Base-by-base conservation (phyloP, 2,329 filamentous ascomycete species). In the Fusarium virguliforme region DNA sequence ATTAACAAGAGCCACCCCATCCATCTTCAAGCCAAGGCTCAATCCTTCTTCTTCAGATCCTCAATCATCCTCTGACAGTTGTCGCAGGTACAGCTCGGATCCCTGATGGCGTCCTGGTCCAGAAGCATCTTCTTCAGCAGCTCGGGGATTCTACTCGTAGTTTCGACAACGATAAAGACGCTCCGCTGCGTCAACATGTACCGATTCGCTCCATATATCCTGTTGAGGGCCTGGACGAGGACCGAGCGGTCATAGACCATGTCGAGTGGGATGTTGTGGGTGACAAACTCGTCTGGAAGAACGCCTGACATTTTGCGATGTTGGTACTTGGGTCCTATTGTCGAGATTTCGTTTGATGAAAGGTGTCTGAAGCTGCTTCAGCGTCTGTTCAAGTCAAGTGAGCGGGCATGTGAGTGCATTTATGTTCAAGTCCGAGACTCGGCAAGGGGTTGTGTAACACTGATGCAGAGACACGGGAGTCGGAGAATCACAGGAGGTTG, bases 351-450 rank as follows among this genome's bases (percentile, higher is more conserved):
- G 43, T 30, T 50, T 50, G 26, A 12, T 50, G 26, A 4, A 6
- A 50, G 26, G 30, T 50, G 5, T 10, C 32, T 6, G 30, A 24
- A 30, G 26, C 9, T 30, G 15, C 8, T 18, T 4, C 6, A 30
- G 6, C n/a, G 15, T 30, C 9, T 50, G 26, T 15, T 18, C 3
- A 30, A 6, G 43, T 50, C 43, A 30, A 50, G 43, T 50, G 43
- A 50, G 43, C 12, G 43, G 43, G 43, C 43, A 50, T 50, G 26
- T 48, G 26, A 50, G 43, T 30, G 43, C 32, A 50, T 50, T 50
- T 50, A 50, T 50, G n/a, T 50, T 26, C 43, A n/a, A 8, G 2
- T 24, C 43, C 43, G 43, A 50, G 43, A 50, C 43, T 50, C 12
- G 13, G 8, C 32, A 15, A 50, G 43, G 43, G 43, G 43, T 6